Evolutionary conservation across 805 yeast species (phyloP), one percentile per base, ranked within the genome.

Genomic region (Metschnikowia koreensis): DNA sequence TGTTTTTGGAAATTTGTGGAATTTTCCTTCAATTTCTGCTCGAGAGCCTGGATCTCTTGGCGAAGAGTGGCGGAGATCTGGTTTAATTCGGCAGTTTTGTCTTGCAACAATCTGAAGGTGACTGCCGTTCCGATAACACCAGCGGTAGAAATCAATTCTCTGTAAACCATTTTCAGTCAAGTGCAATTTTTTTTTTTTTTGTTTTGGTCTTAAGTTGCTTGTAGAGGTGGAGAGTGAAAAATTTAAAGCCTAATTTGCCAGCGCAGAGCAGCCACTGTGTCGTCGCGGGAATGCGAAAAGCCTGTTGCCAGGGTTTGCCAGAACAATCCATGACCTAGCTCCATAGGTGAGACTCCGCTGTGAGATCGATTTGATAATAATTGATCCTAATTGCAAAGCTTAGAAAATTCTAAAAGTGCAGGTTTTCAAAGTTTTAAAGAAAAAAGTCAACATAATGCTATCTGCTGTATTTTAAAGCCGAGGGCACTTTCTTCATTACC

Each of bases 31-130:
- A 47, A 47, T 34, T 47, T 49, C 41, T 46, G 39, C 46, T 47
- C 50, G 17, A 50, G 50, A 6, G 36, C 13, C 11, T 37, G 26
- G 45, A 50, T 47, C 29, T 50, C 43, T 34, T 39, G 41, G 38
- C 50, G 51, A 40, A 43, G 44, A 36, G 38, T 36, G 6, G 36
- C 26, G 33, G 48, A 37, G 15, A 44, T 22, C n/a, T 46, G 15
- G 26, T 43, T 27, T 31, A 50, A 42, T 33, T 46, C 49, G 11
- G 41, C 51, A 7, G 49, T 38, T 22, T 53, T 46, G 26, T 46
- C 49, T 34, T 51, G 48, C 49, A 46, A 49, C 49, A 53, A 43
- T 37, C 44, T 42, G 36, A 49, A 53, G 41, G 51, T 46, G 37
- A 50, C 37, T 8, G 48, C 52, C 12, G 53, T 48, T 11, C 53